These are phyloP conservation scores for Dothidotthia symphoricarpi DNA, from an alignment of 2,329 filamentous ascomycete genomes.

Conservation along the genomic window DNA sequence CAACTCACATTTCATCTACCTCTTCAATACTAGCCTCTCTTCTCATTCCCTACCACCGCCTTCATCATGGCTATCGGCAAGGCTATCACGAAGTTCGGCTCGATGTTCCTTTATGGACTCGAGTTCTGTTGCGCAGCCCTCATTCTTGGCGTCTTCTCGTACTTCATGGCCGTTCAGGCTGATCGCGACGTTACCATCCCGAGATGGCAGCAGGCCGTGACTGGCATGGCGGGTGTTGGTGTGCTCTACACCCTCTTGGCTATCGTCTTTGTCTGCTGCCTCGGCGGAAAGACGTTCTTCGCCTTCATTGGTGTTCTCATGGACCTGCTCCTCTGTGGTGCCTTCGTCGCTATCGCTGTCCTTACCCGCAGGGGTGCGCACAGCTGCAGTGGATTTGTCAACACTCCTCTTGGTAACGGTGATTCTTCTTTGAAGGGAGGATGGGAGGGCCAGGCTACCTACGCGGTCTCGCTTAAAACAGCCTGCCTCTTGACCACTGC, in stretches of 20 bases:
- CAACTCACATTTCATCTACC: not conserved
- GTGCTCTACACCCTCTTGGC: slow-evolving; percentile 72
- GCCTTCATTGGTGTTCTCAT: slow-evolving; percentile 71
- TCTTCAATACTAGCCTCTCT: not conserved
- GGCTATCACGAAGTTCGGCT: slow-evolving; percentile 64
- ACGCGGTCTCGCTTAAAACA: slow-evolving; percentile 51
- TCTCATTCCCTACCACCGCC: not conserved
- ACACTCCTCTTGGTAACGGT: slow-evolving; percentile 71
- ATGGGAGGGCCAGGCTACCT: slow-evolving; percentile 49
- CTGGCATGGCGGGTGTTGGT: slow-evolving; percentile 68
- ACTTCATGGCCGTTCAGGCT: slow-evolving; percentile 74
- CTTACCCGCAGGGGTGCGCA: slow-evolving; percentile 68
- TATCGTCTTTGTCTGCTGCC: slow-evolving; percentile 72
- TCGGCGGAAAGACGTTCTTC: slow-evolving; percentile 70
- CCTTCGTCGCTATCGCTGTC: slow-evolving; percentile 78
- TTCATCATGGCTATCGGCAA: slow-evolving; percentile 58
- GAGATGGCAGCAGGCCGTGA: slow-evolving; percentile 68
- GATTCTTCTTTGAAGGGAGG: slow-evolving; percentile 52
- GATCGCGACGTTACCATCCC: slow-evolving; percentile 64
- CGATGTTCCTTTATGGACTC: slow-evolving; percentile 70
- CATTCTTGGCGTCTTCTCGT: slow-evolving; percentile 73
- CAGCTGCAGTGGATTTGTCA: slow-evolving; percentile 60
- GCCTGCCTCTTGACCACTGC: slow-evolving; percentile 77
- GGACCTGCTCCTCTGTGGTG: slow-evolving; percentile 72
- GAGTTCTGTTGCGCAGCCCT: slow-evolving; percentile 71